Percentiles rank a stretch among this genome's conserved stretches.
Conservation (phyloP, 495 filamentous ascomycete species). For the Tuber borchii region DNA sequence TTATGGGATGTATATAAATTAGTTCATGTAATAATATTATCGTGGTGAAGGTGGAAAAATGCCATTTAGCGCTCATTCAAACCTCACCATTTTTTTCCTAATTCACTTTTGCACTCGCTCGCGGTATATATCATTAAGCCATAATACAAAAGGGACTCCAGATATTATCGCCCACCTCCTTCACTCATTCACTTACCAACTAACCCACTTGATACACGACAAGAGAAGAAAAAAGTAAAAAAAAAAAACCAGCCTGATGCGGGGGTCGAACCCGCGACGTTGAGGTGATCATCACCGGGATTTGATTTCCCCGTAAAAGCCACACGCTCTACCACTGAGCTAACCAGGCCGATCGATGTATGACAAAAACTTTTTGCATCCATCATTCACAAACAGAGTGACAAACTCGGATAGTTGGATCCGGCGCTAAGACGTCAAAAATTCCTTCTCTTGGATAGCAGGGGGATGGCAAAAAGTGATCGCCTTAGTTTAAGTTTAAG, state of each 20-base stretch:
- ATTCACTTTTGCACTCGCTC: not conserved
- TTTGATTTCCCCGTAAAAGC: constrained; percentile 13
- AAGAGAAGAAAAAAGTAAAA: not conserved
- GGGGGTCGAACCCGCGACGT: constrained; percentile 19
- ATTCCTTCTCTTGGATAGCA: not conserved
- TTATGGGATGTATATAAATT: not conserved
- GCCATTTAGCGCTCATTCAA: too few relatives aligned
- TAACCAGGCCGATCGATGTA: constrained; percentile 12
- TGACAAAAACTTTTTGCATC: not conserved
- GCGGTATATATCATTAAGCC: too few relatives aligned
- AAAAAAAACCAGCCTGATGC: constrained; percentile 14
- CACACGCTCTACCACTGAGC: constrained; percentile 25
- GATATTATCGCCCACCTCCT: not conserved
- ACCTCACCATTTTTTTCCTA: not conserved
- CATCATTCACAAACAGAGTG: not conserved
- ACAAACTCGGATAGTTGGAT: too few relatives aligned
- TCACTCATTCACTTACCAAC: not conserved
- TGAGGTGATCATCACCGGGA: constrained; percentile 9
- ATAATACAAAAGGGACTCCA: not conserved
- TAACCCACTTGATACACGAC: not conserved
- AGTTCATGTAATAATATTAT: not conserved
- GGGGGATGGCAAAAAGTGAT: too few relatives aligned
- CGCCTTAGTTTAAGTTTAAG: too few relatives aligned
- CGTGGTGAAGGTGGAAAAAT: not conserved
- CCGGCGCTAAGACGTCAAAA: too few relatives aligned